Evolutionary conservation across 2,329 filamentous ascomycete genomes (phyloP).

Genomic region (Remersonia thermophila): DNA sequence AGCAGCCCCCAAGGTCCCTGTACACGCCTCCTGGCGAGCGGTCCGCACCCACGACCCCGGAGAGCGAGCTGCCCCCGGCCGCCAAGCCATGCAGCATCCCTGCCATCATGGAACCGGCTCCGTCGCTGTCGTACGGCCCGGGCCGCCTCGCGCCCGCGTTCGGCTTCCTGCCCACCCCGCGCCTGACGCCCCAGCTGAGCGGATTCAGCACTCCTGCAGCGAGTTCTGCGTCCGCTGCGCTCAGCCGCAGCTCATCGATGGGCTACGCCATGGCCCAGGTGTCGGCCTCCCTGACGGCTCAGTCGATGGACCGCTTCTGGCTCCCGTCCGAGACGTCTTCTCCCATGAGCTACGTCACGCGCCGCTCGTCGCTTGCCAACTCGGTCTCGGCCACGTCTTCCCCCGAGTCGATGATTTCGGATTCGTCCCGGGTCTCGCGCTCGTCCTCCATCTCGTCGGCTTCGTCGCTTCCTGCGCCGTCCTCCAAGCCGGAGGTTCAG

Average conservation of each 20-base stretch:
- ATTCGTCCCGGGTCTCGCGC: slow-evolving; percentile 48
- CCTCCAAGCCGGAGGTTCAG: slow-evolving; percentile 44
- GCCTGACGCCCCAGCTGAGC: slow-evolving; percentile 42
- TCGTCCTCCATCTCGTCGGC: slow-evolving; percentile 54
- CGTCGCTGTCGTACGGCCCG: slow-evolving; percentile 29
- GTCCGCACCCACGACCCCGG: slow-evolving; percentile 22
- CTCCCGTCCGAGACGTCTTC: slow-evolving; percentile 33
- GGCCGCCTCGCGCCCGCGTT: slow-evolving; percentile 39
- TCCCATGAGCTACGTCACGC: slow-evolving; percentile 37
- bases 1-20: slow-evolving; percentile 31
- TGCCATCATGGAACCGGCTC: slow-evolving; percentile 38
- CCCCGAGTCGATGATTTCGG: slow-evolving; percentile 56
- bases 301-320: slow-evolving; percentile 31
- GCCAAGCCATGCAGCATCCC: slow-evolving; percentile 31
- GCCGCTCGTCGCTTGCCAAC: slow-evolving; percentile 51
- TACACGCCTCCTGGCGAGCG: slow-evolving; percentile 31
- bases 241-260: slow-evolving; percentile 44
- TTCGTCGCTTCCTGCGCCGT: slow-evolving; percentile 49
- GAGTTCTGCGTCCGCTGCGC: slow-evolving; percentile 39
- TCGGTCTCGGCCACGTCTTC: slow-evolving; percentile 52
- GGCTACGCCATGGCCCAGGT: slow-evolving; percentile 47
- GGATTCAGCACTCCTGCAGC: slow-evolving; percentile 49
- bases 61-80: slow-evolving; percentile 29
- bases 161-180: slow-evolving; percentile 45
- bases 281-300: slow-evolving; percentile 31